These are phyloP conservation scores for Hymenoscyphus repandus DNA, from an alignment of 2,329 filamentous ascomycete genomes.

Conservation along the genomic window DNA sequence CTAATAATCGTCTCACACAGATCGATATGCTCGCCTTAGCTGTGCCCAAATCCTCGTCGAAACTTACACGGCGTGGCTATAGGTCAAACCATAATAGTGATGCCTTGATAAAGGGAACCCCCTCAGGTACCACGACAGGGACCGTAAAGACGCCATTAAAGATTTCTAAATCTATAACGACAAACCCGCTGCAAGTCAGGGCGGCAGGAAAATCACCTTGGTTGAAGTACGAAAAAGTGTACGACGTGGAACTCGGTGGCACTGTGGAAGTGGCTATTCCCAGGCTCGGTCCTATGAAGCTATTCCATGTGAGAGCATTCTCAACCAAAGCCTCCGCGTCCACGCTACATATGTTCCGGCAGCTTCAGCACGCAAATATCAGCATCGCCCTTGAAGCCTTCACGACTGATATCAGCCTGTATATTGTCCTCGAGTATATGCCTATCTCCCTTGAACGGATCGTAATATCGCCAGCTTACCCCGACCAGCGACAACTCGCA, in stretches of 20 bases:
- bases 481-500: constrained; percentile 10
- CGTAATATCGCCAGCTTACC: constrained; percentile 13
- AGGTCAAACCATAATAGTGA: constrained; percentile 7
- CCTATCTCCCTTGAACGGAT: constrained; percentile 17
- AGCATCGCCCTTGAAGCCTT: constrained; percentile 18
- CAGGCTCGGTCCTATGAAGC: constrained; percentile 12
- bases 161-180: constrained; percentile 10
- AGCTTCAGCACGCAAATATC: constrained; percentile 16
- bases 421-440: constrained; percentile 19
- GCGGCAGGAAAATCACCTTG: constrained; percentile 8
- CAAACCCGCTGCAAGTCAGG: constrained; percentile 11
- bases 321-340: constrained; percentile 7
- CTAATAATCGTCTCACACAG: constrained; percentile 8
- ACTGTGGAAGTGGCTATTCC: constrained; percentile 11
- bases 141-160: constrained; percentile 7
- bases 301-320: constrained; percentile 20
- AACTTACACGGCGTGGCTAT: constrained; percentile 6
- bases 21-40: constrained; percentile 12
- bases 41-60: constrained; percentile 5
- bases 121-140: constrained; percentile 9
- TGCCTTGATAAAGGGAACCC: constrained; percentile 9
- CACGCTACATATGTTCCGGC: constrained; percentile 12
- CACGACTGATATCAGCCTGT: constrained; percentile 11
- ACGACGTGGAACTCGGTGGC: constrained; percentile 10
- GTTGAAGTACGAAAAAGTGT: constrained; percentile 15